These are phyloP conservation scores for Exsudoporus frostii DNA, from an alignment of 768 basidiomycete genomes.

Conservation along the genomic window DNA sequence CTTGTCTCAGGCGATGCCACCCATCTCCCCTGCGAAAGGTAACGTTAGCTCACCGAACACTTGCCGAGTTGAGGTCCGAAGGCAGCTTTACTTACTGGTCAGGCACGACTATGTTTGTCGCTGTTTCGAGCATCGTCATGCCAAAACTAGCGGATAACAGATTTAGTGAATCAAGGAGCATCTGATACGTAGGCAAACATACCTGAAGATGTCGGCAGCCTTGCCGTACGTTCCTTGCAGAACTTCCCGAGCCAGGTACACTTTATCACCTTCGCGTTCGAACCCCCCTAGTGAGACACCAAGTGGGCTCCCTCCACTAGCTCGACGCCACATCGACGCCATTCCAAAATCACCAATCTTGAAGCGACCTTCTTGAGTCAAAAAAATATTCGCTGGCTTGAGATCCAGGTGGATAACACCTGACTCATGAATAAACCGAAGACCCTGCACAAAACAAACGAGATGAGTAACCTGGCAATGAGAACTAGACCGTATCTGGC, in stretches of 20 bases:
- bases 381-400: slow-evolving; percentile 96
- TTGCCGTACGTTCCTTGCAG: slow-evolving; percentile 88
- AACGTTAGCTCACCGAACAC: slow-evolving; percentile 13
- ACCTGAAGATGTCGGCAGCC: slow-evolving; percentile 97
- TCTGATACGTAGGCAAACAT: slow-evolving; percentile 29
- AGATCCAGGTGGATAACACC: slow-evolving; percentile 93
- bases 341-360: slow-evolving; percentile 99
- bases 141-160: slow-evolving; percentile 66
- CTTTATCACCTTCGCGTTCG: slow-evolving; percentile 95
- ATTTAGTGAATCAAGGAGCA: slow-evolving; percentile 3
- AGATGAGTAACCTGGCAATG: slow-evolving; percentile 24
- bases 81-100: slow-evolving; percentile 72
- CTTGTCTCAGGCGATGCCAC: slow-evolving; percentile 90
- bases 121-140: slow-evolving; percentile 92
- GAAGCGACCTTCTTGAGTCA: slow-evolving; percentile 82
- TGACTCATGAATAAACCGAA: slow-evolving; percentile 84
- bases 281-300: slow-evolving; percentile 48
- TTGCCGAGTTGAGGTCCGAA: neutral
- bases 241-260: slow-evolving; percentile 96
- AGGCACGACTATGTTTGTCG: slow-evolving; percentile 94
- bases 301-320: slow-evolving; percentile 33
- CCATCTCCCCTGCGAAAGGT: slow-evolving; percentile 69
- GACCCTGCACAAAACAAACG: slow-evolving; percentile 49
- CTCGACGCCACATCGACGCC: slow-evolving; percentile 89
- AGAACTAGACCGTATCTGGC: slow-evolving; percentile 26